Conservation (phyloP, 352 stramenopile genomes). For the Phytophthora nicotianae region DNA sequence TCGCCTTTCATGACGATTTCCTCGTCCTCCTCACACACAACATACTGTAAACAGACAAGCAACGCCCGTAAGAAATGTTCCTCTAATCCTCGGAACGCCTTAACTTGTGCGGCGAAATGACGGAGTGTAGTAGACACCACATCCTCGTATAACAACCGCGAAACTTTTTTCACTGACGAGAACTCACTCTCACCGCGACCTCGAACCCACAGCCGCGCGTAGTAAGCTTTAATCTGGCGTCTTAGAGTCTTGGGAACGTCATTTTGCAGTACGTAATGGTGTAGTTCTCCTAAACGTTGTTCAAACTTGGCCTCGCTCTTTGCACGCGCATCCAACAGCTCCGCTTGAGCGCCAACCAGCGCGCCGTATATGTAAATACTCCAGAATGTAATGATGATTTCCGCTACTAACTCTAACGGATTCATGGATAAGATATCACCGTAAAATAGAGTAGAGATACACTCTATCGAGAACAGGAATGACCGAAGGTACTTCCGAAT, state of each 20-base stretch:
- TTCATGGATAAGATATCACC: conserved; percentile 77
- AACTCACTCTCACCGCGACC: conserved; percentile 58
- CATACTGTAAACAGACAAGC: conserved; percentile 67
- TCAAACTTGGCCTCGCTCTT: conserved; percentile 59
- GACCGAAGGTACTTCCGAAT: conserved; percentile 68
- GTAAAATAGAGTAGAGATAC: conserved; percentile 77
- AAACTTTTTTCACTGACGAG: conserved; percentile 47
- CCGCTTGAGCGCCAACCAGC: conserved; percentile 60
- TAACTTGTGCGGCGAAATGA: conserved; percentile 55
- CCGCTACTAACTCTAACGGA: conserved; percentile 53
- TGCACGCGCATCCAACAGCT: conserved; percentile 53
- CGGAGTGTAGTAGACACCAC: conserved; percentile 57
- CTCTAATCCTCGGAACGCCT: conserved; percentile 56
- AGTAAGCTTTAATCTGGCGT: conserved; percentile 76
- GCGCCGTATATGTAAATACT: conserved; percentile 80
- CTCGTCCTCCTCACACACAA: conserved; percentile 66
- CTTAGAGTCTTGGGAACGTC: conserved; percentile 66
- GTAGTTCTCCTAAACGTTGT: conserved; percentile 63
- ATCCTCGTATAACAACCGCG: conserved; percentile 58
- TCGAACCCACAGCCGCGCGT: conserved; percentile 60
- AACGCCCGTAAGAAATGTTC: conserved; percentile 65
- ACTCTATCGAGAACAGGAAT: conserved; percentile 66
- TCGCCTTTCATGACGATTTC: conserved; percentile 70
- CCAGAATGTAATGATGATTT: conserved; percentile 60
- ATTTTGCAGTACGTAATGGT: conserved; percentile 77